phyloP scores from a whole-genome alignment of 371 early-diverging fungal genomes.

The Choanephora cucurbitarum region DNA sequence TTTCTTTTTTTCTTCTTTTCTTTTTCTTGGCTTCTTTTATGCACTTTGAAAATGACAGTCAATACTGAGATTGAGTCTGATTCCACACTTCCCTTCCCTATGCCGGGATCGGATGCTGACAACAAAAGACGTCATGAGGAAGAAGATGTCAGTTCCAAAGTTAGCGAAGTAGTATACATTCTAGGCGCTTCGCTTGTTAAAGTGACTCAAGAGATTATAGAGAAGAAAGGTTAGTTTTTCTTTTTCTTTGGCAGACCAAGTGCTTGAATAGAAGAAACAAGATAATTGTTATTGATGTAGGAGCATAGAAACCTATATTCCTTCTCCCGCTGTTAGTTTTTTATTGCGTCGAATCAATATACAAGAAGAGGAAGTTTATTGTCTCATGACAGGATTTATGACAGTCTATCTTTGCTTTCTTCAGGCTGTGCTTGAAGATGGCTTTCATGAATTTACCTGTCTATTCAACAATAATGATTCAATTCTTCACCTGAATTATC shows the following conservation, averaged over 20 bases:
- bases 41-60: neutral
- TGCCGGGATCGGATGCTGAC: neutral
- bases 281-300: neutral
- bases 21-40: neutral
- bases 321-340: constrained; percentile 66
- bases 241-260: neutral
- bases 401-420: constrained; percentile 48
- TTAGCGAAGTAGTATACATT: constrained; percentile 8
- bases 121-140: neutral
- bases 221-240: constrained; percentile 12
- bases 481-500: constrained; percentile 6
- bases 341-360: constrained; percentile 16
- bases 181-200: constrained; percentile 8
- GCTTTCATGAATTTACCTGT: constrained; percentile 32
- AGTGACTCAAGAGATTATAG: constrained; percentile 11
- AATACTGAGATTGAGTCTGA: neutral
- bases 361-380: constrained; percentile 28
- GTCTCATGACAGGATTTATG: constrained; percentile 46
- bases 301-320: constrained; percentile 70
- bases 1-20: neutral
- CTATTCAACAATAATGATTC: constrained; percentile 38
- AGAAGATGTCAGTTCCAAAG: neutral
- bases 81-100: neutral
- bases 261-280: no score
- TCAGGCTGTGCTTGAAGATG: constrained; percentile 31